Evolutionary conservation across 768 basidiomycete species (phyloP).

Genomic region (Collybia sordida): DNA sequence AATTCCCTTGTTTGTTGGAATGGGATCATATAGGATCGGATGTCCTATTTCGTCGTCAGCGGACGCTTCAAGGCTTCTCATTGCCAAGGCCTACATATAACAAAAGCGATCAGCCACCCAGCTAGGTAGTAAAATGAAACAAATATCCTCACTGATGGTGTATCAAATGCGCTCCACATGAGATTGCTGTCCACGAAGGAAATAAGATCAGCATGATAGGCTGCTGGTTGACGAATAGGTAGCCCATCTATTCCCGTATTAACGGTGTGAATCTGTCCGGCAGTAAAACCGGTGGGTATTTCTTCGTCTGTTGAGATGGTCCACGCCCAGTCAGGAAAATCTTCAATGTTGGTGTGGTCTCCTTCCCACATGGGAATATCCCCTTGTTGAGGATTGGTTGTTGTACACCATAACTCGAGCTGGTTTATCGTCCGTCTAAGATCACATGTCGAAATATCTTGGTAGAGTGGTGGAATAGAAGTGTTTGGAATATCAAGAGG

Average conservation of each 20-base stretch:
- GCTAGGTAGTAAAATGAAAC: neutral
- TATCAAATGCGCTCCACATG: slow-evolving; percentile 30
- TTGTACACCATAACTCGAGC: slow-evolving; percentile 56
- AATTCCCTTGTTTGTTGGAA: slow-evolving; percentile 21
- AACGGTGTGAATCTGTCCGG: neutral
- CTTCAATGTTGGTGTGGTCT: slow-evolving; percentile 1
- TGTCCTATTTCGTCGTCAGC: slow-evolving; percentile 62
- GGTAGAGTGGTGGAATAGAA: slow-evolving; percentile 13
- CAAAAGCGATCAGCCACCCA: too few relatives aligned
- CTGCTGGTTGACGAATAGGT: slow-evolving; percentile 6
- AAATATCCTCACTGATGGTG: slow-evolving; percentile 37
- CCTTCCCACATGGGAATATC: slow-evolving; percentile 8
- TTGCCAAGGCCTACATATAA: slow-evolving; percentile 3
- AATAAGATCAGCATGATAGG: slow-evolving; percentile 37
- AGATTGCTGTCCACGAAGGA: slow-evolving; percentile 60
- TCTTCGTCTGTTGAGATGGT: slow-evolving; percentile 7
- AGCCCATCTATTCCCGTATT: slow-evolving; percentile 8
- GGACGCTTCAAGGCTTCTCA: slow-evolving; percentile 29
- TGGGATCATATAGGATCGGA: slow-evolving; percentile 35
- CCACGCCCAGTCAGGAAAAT: slow-evolving; percentile 12
- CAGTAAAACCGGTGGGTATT: neutral
- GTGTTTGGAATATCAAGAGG: slow-evolving; percentile 34
- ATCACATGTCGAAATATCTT: slow-evolving; percentile 43
- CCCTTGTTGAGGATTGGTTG: slow-evolving; percentile 9
- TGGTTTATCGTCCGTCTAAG: slow-evolving; percentile 63